Conservation (phyloP, 768 basidiomycete genomes). For the Phaffia australis region DNA sequence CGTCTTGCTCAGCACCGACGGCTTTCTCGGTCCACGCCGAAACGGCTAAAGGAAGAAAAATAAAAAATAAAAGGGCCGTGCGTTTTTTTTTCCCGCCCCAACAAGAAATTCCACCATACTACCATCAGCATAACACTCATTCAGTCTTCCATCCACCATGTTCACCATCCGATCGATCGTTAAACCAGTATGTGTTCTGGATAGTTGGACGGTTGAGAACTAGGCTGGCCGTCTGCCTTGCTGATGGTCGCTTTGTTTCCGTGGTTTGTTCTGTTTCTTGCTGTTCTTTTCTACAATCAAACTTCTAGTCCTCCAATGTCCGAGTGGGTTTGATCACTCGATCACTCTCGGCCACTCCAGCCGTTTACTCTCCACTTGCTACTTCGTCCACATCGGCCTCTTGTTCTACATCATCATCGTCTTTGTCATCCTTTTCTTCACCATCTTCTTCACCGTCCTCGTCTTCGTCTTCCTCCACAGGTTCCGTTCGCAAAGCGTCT, state of each 20-base stretch:
- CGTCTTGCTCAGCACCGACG: neutral
- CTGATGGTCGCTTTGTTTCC: neutral
- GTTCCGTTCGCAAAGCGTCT: slow-evolving; percentile 4
- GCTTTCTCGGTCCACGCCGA: too few relatives aligned
- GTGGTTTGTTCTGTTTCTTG: neutral
- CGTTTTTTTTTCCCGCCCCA: too few relatives aligned
- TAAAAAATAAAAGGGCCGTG: too few relatives aligned
- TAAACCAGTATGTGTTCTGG: too few relatives aligned
- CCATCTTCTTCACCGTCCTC: neutral
- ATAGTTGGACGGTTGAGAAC: too few relatives aligned
- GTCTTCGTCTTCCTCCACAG: slow-evolving; percentile 2
- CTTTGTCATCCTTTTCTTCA: neutral
- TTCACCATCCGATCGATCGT: too few relatives aligned
- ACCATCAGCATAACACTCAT: slow-evolving; percentile 2
- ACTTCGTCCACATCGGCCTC: neutral
- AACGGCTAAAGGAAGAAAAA: too few relatives aligned
- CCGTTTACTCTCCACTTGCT: slow-evolving; percentile 5
- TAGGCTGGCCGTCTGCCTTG: neutral
- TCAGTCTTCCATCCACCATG: neutral
- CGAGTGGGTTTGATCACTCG: too few relatives aligned
- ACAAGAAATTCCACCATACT: too few relatives aligned
- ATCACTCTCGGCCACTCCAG: neutral
- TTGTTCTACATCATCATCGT: neutral
- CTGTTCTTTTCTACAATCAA: neutral
- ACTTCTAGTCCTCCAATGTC: neutral